These are phyloP conservation scores for Yamadazyma kanchanaburiensis DNA, from an alignment of 1,139 yeast genomes.

Conservation along the genomic window DNA sequence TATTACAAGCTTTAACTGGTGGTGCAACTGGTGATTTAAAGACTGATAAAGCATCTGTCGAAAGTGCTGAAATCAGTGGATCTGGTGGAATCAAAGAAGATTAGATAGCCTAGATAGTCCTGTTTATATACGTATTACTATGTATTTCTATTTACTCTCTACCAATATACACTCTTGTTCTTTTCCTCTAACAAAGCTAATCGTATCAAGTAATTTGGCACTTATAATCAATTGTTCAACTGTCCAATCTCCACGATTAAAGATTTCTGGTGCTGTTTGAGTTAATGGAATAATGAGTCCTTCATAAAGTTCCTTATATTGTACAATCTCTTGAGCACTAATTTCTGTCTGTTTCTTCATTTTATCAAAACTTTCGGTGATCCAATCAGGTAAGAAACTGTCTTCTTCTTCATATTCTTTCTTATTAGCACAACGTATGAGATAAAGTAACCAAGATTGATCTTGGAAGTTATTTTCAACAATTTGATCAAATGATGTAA, in stretches of 20 bases:
- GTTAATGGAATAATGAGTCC: conserved; percentile 52
- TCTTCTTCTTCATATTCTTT: conserved; percentile 32
- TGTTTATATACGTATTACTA: conserved; percentile 1
- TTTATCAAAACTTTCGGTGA: conserved; percentile 39
- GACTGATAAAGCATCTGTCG: conserved; percentile 86
- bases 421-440: conserved; percentile 56
- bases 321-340: conserved; percentile 49
- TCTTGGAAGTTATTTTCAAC: conserved; percentile 47
- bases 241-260: conserved; percentile 59
- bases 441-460: conserved; percentile 60
- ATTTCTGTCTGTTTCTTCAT: conserved; percentile 30
- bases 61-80: conserved; percentile 82
- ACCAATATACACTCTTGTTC: conserved; percentile 62
- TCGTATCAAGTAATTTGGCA: conserved; percentile 54
- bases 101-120: conserved; percentile 32
- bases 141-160: conserved; percentile 16
- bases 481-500: conserved; percentile 51
- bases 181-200: conserved; percentile 56
- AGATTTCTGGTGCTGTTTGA: conserved; percentile 59
- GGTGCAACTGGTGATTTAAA: conserved; percentile 48
- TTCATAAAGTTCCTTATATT: conserved; percentile 52
- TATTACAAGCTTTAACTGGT: conserved; percentile 67
- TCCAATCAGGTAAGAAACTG: conserved; percentile 50
- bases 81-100: conserved; percentile 91
- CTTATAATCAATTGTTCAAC: conserved; percentile 58